Percentiles rank a stretch among this genome's conserved stretches.
Evolutionary conservation across 768 basidiomycete genomes (phyloP).

Genomic region (Xerocomellus chrysenteron): DNA sequence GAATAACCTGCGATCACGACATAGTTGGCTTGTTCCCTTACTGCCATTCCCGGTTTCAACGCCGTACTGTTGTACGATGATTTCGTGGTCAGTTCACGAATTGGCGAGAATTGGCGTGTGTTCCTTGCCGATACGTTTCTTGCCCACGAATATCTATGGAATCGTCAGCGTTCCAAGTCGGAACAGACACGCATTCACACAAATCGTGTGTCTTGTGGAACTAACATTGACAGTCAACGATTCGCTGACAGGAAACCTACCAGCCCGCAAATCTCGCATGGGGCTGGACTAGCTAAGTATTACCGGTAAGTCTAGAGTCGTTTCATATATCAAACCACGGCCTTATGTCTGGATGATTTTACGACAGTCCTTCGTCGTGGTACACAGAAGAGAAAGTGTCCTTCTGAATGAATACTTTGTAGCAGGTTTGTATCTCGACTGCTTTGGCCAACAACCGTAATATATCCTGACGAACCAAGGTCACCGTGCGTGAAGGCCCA

Average conservation of each 20-base stretch:
- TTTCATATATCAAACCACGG: too few species aligned
- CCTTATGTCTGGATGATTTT: too few species aligned
- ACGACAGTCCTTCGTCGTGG: too few species aligned
- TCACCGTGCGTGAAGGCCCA: neutral
- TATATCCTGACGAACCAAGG: neutral
- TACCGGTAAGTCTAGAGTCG: too few species aligned
- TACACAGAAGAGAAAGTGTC: too few species aligned
- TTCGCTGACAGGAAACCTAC: neutral
- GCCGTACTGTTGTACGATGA: conserved; percentile 66
- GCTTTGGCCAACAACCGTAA: too few species aligned
- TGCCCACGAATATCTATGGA: conserved; percentile 72
- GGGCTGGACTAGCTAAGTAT: too few species aligned
- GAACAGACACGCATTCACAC: conserved; percentile 12
- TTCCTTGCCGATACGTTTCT: conserved; percentile 46
- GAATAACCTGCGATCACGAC: neutral
- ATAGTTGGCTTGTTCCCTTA: conserved; percentile 29
- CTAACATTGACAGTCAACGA: neutral
- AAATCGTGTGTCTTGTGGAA: conserved; percentile 55
- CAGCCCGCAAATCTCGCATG: too few species aligned
- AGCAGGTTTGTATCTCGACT: too few species aligned
- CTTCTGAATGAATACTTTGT: too few species aligned
- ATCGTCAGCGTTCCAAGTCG: neutral
- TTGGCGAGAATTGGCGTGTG: neutral
- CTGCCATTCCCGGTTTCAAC: conserved; percentile 82
- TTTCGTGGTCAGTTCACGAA: conserved; percentile 1